Evolutionary conservation across 1,139 yeast species (phyloP).

Genomic region (Kurtzmaniella quercitrusa): DNA sequence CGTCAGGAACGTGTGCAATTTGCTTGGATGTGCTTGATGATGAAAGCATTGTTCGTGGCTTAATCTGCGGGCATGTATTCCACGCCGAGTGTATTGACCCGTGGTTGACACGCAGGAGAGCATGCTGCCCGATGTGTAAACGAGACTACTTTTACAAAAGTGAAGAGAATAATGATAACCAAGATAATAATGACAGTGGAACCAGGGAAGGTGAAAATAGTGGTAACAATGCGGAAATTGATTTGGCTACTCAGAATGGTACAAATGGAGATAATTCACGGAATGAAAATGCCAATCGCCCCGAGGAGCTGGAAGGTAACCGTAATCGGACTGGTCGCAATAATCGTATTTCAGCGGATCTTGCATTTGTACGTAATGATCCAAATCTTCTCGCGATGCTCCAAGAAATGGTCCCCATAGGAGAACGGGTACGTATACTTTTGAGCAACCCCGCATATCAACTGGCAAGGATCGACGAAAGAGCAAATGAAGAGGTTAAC

Average conservation of each 20-base stretch:
- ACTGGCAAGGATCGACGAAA: conserved; percentile 35
- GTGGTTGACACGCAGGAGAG: conserved; percentile 72
- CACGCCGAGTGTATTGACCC: conserved; percentile 80
- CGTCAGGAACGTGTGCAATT: conserved; percentile 78
- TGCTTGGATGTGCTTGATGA: conserved; percentile 67
- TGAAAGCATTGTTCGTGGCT: conserved; percentile 64
- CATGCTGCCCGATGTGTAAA: conserved; percentile 85
- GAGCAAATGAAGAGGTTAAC: conserved; percentile 37
- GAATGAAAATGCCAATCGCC: conserved; percentile 7
- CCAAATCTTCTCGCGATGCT: conserved; percentile 37
- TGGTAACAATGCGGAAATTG: conserved; percentile 1
- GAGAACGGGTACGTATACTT: conserved; percentile 36
- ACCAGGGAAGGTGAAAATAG: conserved; percentile 7
- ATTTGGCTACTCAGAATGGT: conserved; percentile 10
- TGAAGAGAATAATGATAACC: conserved; percentile 10
- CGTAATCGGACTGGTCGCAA: no score
- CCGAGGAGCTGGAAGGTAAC: conserved; percentile 13
- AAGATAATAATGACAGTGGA: conserved; percentile 7
- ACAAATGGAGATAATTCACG: conserved; percentile 10
- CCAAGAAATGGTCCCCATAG: conserved; percentile 38
- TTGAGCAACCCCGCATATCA: conserved; percentile 24
- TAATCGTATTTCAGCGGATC: no score
- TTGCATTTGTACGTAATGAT: conserved; percentile 39
- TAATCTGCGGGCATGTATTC: conserved; percentile 81
- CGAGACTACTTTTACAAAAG: conserved; percentile 57